Conservation (phyloP, 345 rosid genomes). For the Odontarrhena argentea region DNA sequence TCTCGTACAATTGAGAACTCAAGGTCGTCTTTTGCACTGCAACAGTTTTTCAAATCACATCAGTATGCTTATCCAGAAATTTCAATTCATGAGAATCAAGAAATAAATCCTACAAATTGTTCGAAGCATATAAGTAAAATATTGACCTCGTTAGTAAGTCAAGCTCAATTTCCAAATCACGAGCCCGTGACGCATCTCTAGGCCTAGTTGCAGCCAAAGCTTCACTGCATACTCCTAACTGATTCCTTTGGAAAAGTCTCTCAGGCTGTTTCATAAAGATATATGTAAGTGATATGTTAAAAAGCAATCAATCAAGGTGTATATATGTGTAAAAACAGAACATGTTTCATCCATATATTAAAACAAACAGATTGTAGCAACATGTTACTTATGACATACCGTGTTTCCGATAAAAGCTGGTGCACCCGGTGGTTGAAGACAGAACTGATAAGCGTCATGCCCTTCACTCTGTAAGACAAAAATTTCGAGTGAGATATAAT, state of each 20-base stretch:
- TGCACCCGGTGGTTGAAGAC: slow-evolving; percentile 86
- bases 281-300: slow-evolving; percentile 39
- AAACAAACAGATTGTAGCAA: background rate
- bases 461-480: slow-evolving; percentile 63
- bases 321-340: background rate
- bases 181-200: slow-evolving; percentile 62
- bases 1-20: slow-evolving; percentile 92
- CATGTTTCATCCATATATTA: background rate
- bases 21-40: slow-evolving; percentile 87
- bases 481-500: background rate
- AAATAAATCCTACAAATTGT: background rate
- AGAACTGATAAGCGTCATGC: slow-evolving; percentile 83
- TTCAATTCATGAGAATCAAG: background rate
- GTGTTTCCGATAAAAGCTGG: slow-evolving; percentile 97
- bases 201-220: slow-evolving; percentile 97
- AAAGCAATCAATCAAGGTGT: too few species aligned
- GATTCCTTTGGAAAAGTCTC: slow-evolving; percentile 84
- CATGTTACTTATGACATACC: slow-evolving; percentile 45
- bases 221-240: slow-evolving; percentile 75
- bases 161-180: slow-evolving; percentile 78
- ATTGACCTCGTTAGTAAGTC: slow-evolving; percentile 83
- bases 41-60: slow-evolving; percentile 22
- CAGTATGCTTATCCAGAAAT: slow-evolving; percentile 24
- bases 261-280: slow-evolving; percentile 84
- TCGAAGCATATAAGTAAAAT: background rate